Evolutionary conservation across 176 grass and related monocot genomes (phyloP).

Genomic region (Luzula sylvatica): DNA sequence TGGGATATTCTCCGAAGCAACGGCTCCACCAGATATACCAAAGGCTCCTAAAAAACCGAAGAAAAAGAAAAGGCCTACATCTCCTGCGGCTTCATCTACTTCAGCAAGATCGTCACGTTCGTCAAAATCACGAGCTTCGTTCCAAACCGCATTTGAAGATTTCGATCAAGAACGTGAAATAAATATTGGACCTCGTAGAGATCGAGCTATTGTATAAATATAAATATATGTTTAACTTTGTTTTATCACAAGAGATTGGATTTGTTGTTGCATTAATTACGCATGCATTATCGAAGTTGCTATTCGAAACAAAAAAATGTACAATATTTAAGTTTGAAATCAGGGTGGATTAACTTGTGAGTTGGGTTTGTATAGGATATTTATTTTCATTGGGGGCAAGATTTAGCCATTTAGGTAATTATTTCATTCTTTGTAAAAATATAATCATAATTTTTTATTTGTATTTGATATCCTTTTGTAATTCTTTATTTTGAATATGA

Average conservation of each 20-base stretch:
- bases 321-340: conserved; percentile 10
- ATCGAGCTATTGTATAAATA: neutral
- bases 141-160: conserved; percentile 46
- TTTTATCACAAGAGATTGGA: conserved; percentile 8
- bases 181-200: conserved; percentile 31
- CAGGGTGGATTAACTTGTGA: neutral
- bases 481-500: no score
- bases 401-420: conserved; percentile 18
- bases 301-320: conserved; percentile 18
- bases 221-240: conserved; percentile 3
- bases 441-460: conserved; percentile 12
- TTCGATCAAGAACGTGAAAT: conserved; percentile 32
- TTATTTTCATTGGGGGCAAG: neutral
- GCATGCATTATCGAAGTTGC: conserved; percentile 14
- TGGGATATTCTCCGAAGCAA: conserved; percentile 46
- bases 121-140: conserved; percentile 59
- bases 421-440: conserved; percentile 28
- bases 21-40: conserved; percentile 24
- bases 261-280: conserved; percentile 9
- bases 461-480: neutral
- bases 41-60: conserved; percentile 45
- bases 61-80: conserved; percentile 36
- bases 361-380: conserved; percentile 19
- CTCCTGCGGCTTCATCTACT: conserved; percentile 28
- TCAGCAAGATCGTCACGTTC: conserved; percentile 59